Percentiles rank a stretch among this genome's conserved stretches.
Conservation (phyloP, 306 rosid species). For the Albizia julibrissin region DNA sequence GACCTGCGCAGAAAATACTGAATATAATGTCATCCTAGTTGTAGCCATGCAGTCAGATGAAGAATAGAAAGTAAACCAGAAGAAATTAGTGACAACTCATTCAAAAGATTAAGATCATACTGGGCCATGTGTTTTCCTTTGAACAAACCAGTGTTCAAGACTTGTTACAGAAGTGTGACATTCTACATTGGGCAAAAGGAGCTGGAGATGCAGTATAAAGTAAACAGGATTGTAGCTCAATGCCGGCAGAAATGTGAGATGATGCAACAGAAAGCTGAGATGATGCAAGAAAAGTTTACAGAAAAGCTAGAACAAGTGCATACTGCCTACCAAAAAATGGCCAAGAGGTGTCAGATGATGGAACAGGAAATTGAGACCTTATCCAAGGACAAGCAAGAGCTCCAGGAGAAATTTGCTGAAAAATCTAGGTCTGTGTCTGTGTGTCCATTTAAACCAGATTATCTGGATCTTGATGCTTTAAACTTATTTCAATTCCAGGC, state of each 20-base stretch:
- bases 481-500: slow-evolving; percentile 55
- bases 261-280: slow-evolving; percentile 96
- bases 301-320: slow-evolving; percentile 93
- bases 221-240: slow-evolving; percentile 81
- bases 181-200: slow-evolving; percentile 93
- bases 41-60: slow-evolving; percentile 2
- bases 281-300: slow-evolving; percentile 86
- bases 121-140: slow-evolving; percentile 44
- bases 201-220: slow-evolving; percentile 87
- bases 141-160: slow-evolving; percentile 78
- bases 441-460: slow-evolving; percentile 24
- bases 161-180: slow-evolving; percentile 93
- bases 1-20: slow-evolving; percentile 1
- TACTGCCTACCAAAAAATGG: slow-evolving; percentile 88
- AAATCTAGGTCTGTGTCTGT: slow-evolving; percentile 68
- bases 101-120: slow-evolving; percentile 10
- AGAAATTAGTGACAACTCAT: slow-evolving; percentile 4
- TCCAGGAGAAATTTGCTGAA: slow-evolving; percentile 96
- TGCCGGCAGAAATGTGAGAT: slow-evolving; percentile 93
- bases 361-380: slow-evolving; percentile 86
- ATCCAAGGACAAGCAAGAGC: slow-evolving; percentile 97
- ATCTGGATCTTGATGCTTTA: slow-evolving; percentile 15
- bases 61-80: slow-evolving; percentile 7
- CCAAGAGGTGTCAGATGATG: slow-evolving; percentile 88
- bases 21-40: slow-evolving; percentile 14